Base-by-base conservation (phyloP, 495 filamentous ascomycete genomes). In the Xylaria flabelliformis region DNA sequence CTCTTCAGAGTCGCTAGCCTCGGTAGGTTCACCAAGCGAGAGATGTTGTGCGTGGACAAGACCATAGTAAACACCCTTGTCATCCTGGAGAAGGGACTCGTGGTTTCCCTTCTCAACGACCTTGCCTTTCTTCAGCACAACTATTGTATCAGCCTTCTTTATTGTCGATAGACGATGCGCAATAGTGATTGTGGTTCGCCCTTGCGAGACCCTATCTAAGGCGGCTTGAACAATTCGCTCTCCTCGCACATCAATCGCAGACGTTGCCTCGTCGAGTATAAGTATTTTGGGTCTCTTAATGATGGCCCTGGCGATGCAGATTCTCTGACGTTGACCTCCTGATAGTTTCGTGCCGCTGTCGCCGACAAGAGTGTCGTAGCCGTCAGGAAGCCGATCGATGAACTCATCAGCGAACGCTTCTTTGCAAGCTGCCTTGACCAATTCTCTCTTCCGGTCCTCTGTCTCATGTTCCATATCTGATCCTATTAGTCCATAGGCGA, bases 241-340 rank as follows among this genome's bases (percentile, higher is more conserved):
- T 71, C 91, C 92, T 34, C 85, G 86, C 13, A 87, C 85, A 77
- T 97, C 94, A n/a, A 97, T 83, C 29, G 93, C 91, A 77, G 89
- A 90, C 3, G 94, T 97, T 6, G 93, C 93, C 76, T 97, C 94
- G 77, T 97, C 94, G 64, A 97, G 83, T 21, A 97, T 90, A 29
- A 97, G 82, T 44, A 97, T 90, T 53, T 91, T 90, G 0, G 93
- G 91, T 69, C 94, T 86, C 65, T 90, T 89, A 19, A 97, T 81
- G 44, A 90, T 87, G 15, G 91, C 90, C 69, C 92, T 82, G 48
- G 92, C 91, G 67, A 94, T 89, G 34, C 90, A 91, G 21, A 93
- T 83, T 39, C 92, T 82, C 76, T 94, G 92, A 66, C 88, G 90
- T 78, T 89, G 87, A 9, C 87, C 88, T 21, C 86, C 86, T 0